Percentiles rank a stretch among this genome's conserved stretches.
Evolutionary conservation across 2,329 filamentous ascomycete species (phyloP).

Genomic region (Botrytis sinoallii): DNA sequence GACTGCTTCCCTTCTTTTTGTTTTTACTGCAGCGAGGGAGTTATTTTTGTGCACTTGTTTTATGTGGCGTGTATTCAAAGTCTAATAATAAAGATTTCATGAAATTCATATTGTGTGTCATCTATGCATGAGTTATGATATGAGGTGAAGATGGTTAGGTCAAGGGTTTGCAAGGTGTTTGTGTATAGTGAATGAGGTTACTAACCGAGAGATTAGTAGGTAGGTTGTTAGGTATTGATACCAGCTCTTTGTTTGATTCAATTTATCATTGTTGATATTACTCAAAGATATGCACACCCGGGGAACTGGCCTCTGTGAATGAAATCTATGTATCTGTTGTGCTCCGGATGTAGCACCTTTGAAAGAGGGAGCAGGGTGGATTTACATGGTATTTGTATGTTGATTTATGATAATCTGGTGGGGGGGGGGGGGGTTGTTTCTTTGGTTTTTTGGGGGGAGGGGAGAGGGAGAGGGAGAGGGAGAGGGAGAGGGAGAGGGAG

Average conservation of each 20-base stretch:
- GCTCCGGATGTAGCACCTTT: background rate
- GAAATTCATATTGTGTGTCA: background rate
- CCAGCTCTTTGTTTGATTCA: no score
- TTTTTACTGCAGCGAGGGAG: background rate
- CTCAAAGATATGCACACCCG: background rate
- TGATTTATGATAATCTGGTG: no score
- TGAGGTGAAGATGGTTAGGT: background rate
- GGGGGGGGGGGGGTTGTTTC: no score
- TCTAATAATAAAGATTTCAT: slow-evolving; percentile 4
- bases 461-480: no score
- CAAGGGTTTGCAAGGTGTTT: background rate
- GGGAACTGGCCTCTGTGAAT: background rate
- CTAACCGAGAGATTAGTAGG: background rate
- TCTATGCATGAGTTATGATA: background rate
- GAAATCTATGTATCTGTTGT: background rate
- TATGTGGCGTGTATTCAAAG: slow-evolving; percentile 2
- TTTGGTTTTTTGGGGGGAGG: no score
- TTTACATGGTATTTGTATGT: no score
- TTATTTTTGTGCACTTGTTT: slow-evolving; percentile 1
- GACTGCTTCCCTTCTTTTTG: background rate
- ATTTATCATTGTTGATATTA: no score
- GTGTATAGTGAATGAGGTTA: background rate
- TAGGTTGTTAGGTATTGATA: background rate
- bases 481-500: no score
- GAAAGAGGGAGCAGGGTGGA: background rate